These are phyloP conservation scores for Citrus sp. DNA, from an alignment of 345 rosid species.

Conservation along the genomic window DNA sequence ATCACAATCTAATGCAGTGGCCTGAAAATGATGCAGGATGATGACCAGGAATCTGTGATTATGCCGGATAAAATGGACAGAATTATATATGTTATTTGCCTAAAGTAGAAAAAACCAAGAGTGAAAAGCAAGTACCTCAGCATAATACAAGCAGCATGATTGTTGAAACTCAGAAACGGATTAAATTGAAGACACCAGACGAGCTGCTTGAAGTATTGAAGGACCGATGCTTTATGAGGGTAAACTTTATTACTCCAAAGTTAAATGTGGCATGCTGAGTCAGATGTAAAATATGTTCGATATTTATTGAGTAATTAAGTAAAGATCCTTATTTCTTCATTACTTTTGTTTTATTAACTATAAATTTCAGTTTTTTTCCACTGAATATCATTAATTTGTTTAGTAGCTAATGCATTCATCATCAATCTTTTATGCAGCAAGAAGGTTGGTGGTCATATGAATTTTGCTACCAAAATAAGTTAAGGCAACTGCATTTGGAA, in stretches of 20 bases:
- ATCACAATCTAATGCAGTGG: slow-evolving; percentile 2
- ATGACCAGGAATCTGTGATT: slow-evolving; percentile 66
- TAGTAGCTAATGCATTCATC: background rate
- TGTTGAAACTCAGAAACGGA: slow-evolving; percentile 66
- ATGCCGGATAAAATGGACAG: slow-evolving; percentile 68
- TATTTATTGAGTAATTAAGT: background rate
- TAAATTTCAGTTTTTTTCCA: background rate
- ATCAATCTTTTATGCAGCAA: slow-evolving; percentile 51
- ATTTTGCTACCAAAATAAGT: slow-evolving; percentile 60
- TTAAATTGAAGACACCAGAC: slow-evolving; percentile 85
- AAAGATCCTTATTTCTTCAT: background rate
- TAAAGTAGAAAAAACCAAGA: slow-evolving; percentile 61
- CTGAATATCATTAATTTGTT: background rate
- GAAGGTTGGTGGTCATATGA: slow-evolving; percentile 99
- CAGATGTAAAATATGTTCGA: background rate
- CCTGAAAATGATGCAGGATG: slow-evolving; percentile 45
- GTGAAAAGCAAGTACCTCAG: slow-evolving; percentile 39
- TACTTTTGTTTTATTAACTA: background rate
- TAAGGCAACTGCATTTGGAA: slow-evolving; percentile 73
- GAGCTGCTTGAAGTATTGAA: slow-evolving; percentile 71
- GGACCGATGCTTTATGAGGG: slow-evolving; percentile 62
- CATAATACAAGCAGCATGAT: slow-evolving; percentile 69
- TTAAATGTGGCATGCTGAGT: slow-evolving; percentile 2
- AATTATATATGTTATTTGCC: slow-evolving; percentile 74
- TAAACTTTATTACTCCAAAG: slow-evolving; percentile 23